A percentile compares a stretch with the other conserved stretches of the same genome.
Evolutionary conservation across 495 filamentous ascomycete genomes (phyloP).

Genomic region (Symbiotaphrina buchneri): DNA sequence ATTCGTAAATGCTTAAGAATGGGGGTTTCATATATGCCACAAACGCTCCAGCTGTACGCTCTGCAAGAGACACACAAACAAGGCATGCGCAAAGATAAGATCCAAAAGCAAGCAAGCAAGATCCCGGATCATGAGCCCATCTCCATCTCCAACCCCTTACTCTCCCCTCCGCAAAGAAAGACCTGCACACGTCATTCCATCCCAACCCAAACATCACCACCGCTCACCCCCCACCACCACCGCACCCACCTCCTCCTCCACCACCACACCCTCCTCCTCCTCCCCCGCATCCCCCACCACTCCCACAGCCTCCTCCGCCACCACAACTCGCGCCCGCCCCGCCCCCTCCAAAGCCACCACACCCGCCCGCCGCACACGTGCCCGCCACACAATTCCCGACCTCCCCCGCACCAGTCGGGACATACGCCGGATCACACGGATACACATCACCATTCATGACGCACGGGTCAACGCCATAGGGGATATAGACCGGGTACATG

Average conservation of each 20-base stretch:
- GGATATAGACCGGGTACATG: conserved; percentile 27
- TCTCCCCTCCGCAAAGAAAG: no score
- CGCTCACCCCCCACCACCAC: conserved; percentile 10
- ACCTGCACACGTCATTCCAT: no score
- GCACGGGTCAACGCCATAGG: conserved; percentile 23
- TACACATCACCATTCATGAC: conserved; percentile 6
- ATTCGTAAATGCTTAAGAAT: no score
- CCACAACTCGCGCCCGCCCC: conserved; percentile 14
- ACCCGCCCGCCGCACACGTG: conserved; percentile 28
- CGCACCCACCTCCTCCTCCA: conserved; percentile 14
- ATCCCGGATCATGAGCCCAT: no score
- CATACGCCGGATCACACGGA: conserved; percentile 6
- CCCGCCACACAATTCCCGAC: conserved; percentile 19
- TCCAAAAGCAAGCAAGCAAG: no score
- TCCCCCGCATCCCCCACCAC: conserved; percentile 18
- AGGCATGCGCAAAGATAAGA: no score
- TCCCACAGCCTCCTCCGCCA: conserved; percentile 14
- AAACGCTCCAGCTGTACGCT: no score
- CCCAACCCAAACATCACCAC: no score
- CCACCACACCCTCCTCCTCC: conserved; percentile 19
- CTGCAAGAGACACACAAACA: no score
- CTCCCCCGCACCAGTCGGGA: conserved; percentile 7
- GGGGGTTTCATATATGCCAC: no score
- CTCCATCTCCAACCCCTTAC: no score
- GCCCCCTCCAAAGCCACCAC: conserved; percentile 15